A percentile compares a stretch with the other conserved stretches of the same genome.
Conservation (phyloP, 352 stramenopile species). For the Globisporangium nunn region DNA sequence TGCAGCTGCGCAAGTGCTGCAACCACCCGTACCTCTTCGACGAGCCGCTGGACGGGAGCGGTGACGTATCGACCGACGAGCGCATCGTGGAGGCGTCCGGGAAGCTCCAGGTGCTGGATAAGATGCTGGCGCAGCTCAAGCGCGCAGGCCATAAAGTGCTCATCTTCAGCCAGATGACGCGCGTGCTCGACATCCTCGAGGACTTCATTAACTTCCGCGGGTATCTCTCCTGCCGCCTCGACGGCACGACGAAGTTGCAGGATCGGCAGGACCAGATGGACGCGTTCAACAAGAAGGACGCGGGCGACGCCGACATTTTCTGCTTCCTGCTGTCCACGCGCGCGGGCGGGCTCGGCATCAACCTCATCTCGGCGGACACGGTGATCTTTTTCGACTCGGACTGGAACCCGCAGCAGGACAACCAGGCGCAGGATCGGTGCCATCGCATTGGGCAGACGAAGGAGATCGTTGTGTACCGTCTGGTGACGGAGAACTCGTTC, state of each 20-base stretch:
- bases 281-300: constrained; percentile 89
- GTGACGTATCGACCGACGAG: constrained; percentile 71
- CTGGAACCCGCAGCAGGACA: constrained; percentile 98
- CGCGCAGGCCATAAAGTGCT: constrained; percentile 95
- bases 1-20: constrained; percentile 93
- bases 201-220: constrained; percentile 88
- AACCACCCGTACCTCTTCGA: constrained; percentile 92
- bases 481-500: constrained; percentile 91
- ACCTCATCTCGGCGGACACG: constrained; percentile 94
- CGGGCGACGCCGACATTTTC: constrained; percentile 54
- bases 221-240: constrained; percentile 95
- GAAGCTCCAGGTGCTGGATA: constrained; percentile 98
- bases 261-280: constrained; percentile 95
- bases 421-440: constrained; percentile 87
- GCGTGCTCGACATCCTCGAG: constrained; percentile 98
- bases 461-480: constrained; percentile 88
- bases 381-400: constrained; percentile 98
- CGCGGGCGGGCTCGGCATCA: constrained; percentile 96
- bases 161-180: constrained; percentile 98
- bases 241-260: constrained; percentile 92
- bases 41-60: constrained; percentile 48
- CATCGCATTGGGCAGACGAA: constrained; percentile 89
- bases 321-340: constrained; percentile 82
- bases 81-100: constrained; percentile 90
- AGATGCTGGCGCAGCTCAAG: constrained; percentile 94